These are phyloP conservation scores for Bifiguratus adelaidae DNA, from an alignment of 192 early-diverging fungal genomes.

Conservation along the genomic window DNA sequence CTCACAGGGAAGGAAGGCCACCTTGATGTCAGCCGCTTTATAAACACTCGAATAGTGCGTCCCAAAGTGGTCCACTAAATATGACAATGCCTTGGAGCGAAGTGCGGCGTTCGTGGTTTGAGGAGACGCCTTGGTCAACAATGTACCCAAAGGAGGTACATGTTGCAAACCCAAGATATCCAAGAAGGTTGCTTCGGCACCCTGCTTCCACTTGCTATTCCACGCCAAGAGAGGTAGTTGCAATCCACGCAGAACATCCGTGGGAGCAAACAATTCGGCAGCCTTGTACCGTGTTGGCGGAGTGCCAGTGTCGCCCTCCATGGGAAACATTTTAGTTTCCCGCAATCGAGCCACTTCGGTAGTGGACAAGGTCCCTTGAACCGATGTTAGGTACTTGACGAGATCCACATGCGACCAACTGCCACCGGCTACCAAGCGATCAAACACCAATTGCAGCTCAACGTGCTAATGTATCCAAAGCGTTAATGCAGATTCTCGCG, in stretches of 20 bases:
- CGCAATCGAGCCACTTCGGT: slow-evolving; percentile 50
- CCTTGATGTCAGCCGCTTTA: slow-evolving; percentile 23
- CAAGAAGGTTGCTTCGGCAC: slow-evolving; percentile 34
- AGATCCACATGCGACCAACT: slow-evolving; percentile 81
- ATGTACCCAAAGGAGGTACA: slow-evolving; percentile 18
- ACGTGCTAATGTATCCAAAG: slow-evolving; percentile 41
- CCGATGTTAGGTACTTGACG: slow-evolving; percentile 68
- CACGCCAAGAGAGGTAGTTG: slow-evolving; percentile 61
- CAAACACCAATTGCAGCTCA: slow-evolving; percentile 76
- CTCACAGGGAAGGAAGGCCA: slow-evolving; percentile 48
- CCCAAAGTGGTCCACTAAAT: slow-evolving; percentile 63
- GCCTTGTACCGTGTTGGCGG: slow-evolving; percentile 38
- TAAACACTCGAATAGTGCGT: slow-evolving; percentile 41
- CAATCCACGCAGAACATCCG: slow-evolving; percentile 38
- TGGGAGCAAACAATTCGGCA: slow-evolving; percentile 56
- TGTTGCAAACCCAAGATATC: slow-evolving; percentile 33
- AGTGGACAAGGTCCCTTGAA: slow-evolving; percentile 48
- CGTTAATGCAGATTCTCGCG: background rate
- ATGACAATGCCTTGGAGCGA: slow-evolving; percentile 43
- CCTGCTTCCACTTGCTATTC: slow-evolving; percentile 41
- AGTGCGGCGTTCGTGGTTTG: slow-evolving; percentile 5
- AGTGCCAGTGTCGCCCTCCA: slow-evolving; percentile 18
- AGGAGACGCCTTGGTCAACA: slow-evolving; percentile 28
- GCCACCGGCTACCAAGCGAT: slow-evolving; percentile 56
- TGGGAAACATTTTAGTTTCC: slow-evolving; percentile 57